phyloP scores from a whole-genome alignment of 352 stramenopile species.

The Pythium scleroteichum region DNA sequence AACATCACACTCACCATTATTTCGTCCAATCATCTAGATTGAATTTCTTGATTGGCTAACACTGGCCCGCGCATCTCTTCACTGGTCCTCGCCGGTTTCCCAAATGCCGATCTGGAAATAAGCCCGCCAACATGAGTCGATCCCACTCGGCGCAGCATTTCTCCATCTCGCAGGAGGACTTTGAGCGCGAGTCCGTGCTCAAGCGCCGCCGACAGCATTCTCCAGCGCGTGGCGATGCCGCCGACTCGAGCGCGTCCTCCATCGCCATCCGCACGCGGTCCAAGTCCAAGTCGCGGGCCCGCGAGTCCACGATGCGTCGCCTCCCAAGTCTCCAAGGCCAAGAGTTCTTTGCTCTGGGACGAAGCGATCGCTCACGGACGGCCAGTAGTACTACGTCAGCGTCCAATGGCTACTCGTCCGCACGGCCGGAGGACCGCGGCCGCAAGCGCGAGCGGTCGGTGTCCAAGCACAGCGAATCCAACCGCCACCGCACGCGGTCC shows the following conservation, averaged over 20 bases:
- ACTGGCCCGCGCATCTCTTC: neutral
- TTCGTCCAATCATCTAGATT: too few species aligned
- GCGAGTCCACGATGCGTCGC: slow-evolving; percentile 25
- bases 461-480: neutral
- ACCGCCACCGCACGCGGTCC: slow-evolving; percentile 35
- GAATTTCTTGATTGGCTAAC: too few species aligned
- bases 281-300: slow-evolving; percentile 62
- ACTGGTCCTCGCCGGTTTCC: neutral
- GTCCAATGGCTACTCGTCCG: neutral
- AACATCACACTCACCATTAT: too few species aligned
- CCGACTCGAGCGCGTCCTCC: slow-evolving; percentile 6
- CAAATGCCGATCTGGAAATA: too few species aligned
- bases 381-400: neutral
- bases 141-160: slow-evolving; percentile 33
- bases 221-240: slow-evolving; percentile 18
- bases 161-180: slow-evolving; percentile 58
- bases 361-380: slow-evolving; percentile 13
- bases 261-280: slow-evolving; percentile 48
- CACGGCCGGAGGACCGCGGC: slow-evolving; percentile 2
- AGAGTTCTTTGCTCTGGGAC: slow-evolving; percentile 56
- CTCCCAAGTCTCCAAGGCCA: slow-evolving; percentile 31
- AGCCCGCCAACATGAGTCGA: slow-evolving; percentile 26
- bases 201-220: slow-evolving; percentile 54
- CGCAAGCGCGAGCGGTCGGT: slow-evolving; percentile 13
- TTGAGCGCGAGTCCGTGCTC: slow-evolving; percentile 52